Evolutionary conservation across 768 basidiomycete species (phyloP).

Genomic region (Mycena chlorophos): DNA sequence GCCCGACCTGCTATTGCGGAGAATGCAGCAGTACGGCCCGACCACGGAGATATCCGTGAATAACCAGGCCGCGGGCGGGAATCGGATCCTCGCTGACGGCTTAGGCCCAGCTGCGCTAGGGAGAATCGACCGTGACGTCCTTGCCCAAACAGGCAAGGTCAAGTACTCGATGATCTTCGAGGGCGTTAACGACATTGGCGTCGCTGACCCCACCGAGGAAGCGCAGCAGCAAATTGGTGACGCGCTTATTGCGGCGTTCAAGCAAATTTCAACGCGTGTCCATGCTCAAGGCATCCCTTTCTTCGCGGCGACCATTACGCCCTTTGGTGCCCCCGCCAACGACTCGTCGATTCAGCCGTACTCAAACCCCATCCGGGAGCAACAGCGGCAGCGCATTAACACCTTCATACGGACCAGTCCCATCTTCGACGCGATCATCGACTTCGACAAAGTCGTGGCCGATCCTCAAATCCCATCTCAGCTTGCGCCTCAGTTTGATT

Average conservation of each 20-base stretch:
- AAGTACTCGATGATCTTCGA: slow-evolving; percentile 52
- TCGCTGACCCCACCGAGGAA: slow-evolving; percentile 33
- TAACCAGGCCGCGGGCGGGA: slow-evolving; percentile 56
- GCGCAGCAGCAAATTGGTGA: slow-evolving; percentile 40
- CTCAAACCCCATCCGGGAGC: slow-evolving; percentile 40
- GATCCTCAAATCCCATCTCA: slow-evolving; percentile 40
- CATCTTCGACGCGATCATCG: slow-evolving; percentile 46
- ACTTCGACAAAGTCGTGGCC: slow-evolving; percentile 44
- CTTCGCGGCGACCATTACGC: slow-evolving; percentile 53
- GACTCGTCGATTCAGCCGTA: slow-evolving; percentile 39
- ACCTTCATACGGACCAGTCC: slow-evolving; percentile 43
- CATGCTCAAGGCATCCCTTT: slow-evolving; percentile 45
- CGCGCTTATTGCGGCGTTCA: slow-evolving; percentile 44
- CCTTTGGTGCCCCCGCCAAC: slow-evolving; percentile 38
- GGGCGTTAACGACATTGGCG: slow-evolving; percentile 56
- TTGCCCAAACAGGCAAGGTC: slow-evolving; percentile 44
- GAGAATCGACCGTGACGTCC: slow-evolving; percentile 53
- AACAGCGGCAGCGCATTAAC: slow-evolving; percentile 44
- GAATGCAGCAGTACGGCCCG: slow-evolving; percentile 36
- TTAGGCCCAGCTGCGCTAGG: slow-evolving; percentile 48
- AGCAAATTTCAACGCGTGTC: slow-evolving; percentile 45
- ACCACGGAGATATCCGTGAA: slow-evolving; percentile 41
- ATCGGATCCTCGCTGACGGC: slow-evolving; percentile 51
- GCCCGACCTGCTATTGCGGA: slow-evolving; percentile 49
- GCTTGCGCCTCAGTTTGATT: slow-evolving; percentile 39